Conservation (phyloP, 306 rosid species). For the Inga oerstediana region DNA sequence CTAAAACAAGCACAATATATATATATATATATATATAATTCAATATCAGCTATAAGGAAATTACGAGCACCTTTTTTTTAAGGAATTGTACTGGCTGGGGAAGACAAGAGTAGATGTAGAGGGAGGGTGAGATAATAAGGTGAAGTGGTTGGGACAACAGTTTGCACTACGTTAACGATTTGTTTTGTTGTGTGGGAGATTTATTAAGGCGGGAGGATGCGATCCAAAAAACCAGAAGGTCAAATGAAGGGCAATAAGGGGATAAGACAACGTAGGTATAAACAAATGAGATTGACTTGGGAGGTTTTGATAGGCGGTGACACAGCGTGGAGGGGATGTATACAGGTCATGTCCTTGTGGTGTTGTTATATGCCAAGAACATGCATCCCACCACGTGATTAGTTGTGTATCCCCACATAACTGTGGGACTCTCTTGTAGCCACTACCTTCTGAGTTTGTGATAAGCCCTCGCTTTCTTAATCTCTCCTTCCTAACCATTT, state of each 20-base stretch:
- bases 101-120: not conserved
- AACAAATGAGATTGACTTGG: conserved; percentile 38
- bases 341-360: conserved; percentile 18
- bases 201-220: not conserved
- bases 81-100: too few relatives aligned
- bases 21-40: too few relatives aligned
- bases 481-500: not conserved
- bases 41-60: not conserved
- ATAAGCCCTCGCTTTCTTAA: not conserved
- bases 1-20: too few relatives aligned
- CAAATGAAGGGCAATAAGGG: conserved; percentile 9
- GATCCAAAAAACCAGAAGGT: conserved; percentile 7
- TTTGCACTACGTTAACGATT: conserved; percentile 16
- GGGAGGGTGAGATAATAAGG: not conserved
- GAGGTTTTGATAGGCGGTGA: conserved; percentile 25
- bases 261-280: conserved; percentile 35
- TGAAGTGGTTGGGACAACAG: not conserved
- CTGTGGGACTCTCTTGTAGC: conserved; percentile 39
- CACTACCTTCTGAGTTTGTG: conserved; percentile 30
- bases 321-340: conserved; percentile 17
- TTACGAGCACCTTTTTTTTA: too few relatives aligned
- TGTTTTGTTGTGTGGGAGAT: not conserved
- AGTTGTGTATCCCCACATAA: conserved; percentile 33
- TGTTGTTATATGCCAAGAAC: conserved; percentile 30
- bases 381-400: conserved; percentile 45